Base-by-base conservation (phyloP, 129 eudicot species). In the Artemisia tridentata region DNA sequence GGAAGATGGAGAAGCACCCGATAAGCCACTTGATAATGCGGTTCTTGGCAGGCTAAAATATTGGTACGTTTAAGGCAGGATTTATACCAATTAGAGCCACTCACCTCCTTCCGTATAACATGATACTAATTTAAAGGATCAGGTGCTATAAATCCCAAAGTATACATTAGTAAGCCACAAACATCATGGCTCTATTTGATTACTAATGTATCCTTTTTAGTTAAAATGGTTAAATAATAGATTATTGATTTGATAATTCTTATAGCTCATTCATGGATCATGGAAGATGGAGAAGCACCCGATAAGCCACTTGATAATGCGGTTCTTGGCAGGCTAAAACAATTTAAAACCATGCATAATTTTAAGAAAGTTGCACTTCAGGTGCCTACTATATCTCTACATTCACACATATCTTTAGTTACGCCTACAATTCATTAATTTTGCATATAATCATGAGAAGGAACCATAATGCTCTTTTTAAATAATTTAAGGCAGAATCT, bases 251-350 rank as follows among this genome's bases (percentile, higher is more conserved):
- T 20, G 34, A n/a, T 50, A 47, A 11, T 67, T 48, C 14, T 13
- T 34, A 7, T 53, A 91, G 97, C 78, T 81, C 97, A 91, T 83
- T 91, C 97, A 55, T 91, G 97, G 97, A 87, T 91, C 59, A 78
- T 77, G 83, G 95, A 91, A 83, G 97, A 91, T 63, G 97, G 97
- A 69, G 91, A 87, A 68, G 97, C 97, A 75, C 97, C 95, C 0
- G 97, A 91, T 71, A 83, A 79, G 13, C 93, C 93, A 13, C 95
- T 91, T 85, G 95, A 83, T 82, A 87, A 85, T 57, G 97, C 88
- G 72, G 97, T 91, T 78, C 82, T 91, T 43, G 86, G 78, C 34
- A 85, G 91, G 57, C 87, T 91, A 78, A 91, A 87, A 82, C 95
- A 91, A 48, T 91, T 91, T 82, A 83, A 77, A 72, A 95, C 97